Evolutionary conservation across 768 basidiomycete genomes (phyloP).

Genomic region (Leccinum variicolor): DNA sequence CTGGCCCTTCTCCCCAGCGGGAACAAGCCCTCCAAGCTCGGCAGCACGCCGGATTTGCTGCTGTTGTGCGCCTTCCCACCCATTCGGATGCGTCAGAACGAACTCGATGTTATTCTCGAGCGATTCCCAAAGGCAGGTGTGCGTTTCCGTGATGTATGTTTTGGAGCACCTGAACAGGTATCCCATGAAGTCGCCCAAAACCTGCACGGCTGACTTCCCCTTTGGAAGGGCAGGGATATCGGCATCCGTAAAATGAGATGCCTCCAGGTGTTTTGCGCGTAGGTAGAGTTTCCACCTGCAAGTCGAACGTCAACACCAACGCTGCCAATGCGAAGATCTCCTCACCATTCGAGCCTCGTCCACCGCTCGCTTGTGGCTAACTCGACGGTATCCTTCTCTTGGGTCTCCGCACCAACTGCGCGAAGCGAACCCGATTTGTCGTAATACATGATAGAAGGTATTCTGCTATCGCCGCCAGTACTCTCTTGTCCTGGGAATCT

Average conservation of each 20-base stretch:
- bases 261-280: conserved; percentile 26
- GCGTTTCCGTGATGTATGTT: conserved; percentile 43
- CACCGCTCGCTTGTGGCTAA: conserved; percentile 36
- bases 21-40: conserved; percentile 47
- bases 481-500: conserved; percentile 37
- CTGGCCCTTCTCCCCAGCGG: conserved; percentile 34
- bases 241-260: conserved; percentile 21
- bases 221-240: conserved; percentile 12
- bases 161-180: conserved; percentile 43
- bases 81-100: conserved; percentile 59
- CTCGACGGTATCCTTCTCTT: conserved; percentile 30
- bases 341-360: conserved; percentile 41
- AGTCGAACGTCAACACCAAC: not conserved
- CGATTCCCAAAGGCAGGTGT: conserved; percentile 40
- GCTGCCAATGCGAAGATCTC: not conserved
- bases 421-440: conserved; percentile 34
- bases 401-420: conserved; percentile 42
- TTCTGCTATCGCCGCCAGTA: conserved; percentile 36
- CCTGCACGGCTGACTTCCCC: conserved; percentile 9
- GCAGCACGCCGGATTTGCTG: conserved; percentile 49
- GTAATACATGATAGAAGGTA: conserved; percentile 44
- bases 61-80: conserved; percentile 61
- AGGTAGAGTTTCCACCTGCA: conserved; percentile 36
- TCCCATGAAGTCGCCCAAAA: conserved; percentile 39
- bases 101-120: conserved; percentile 43